phyloP scores from a whole-genome alignment of 1,284 basidiomycete genomes.

The Paramarasmius palmivorus region DNA sequence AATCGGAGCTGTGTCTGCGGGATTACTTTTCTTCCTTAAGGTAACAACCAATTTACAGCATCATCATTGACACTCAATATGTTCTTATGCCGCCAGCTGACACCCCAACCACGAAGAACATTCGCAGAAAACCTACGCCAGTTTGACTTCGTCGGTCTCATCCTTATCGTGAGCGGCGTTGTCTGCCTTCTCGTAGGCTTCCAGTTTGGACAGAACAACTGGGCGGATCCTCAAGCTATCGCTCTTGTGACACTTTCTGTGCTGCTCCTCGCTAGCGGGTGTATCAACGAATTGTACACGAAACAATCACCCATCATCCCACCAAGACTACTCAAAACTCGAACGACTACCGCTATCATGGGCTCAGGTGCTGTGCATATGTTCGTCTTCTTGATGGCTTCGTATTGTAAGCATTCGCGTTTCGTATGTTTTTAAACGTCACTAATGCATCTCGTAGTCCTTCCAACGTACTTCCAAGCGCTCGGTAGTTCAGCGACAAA shows the following conservation, averaged over 20 bases:
- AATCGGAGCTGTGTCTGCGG: constrained; percentile 43
- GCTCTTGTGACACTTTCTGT: constrained; percentile 48
- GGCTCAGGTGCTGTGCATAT: constrained; percentile 39
- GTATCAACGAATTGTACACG: constrained; percentile 47
- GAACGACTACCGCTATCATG: constrained; percentile 43
- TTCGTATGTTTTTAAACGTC: background rate
- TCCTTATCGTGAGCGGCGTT: constrained; percentile 44
- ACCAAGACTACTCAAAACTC: constrained; percentile 45
- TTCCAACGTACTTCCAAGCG: constrained; percentile 43
- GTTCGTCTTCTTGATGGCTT: constrained; percentile 35
- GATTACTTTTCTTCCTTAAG: constrained; percentile 28
- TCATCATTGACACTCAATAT: background rate
- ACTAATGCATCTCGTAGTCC: background rate
- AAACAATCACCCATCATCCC: constrained; percentile 54
- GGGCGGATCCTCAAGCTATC: constrained; percentile 38
- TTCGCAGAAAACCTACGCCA: constrained; percentile 32
- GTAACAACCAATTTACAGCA: background rate
- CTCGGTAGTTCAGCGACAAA: constrained; percentile 44
- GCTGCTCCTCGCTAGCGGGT: constrained; percentile 37
- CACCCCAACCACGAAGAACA: constrained; percentile 30
- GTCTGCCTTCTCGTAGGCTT: constrained; percentile 47
- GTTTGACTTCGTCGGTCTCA: constrained; percentile 51
- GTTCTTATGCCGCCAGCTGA: constrained; percentile 24
- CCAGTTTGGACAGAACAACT: constrained; percentile 27
- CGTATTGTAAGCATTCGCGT: constrained; percentile 16